phyloP scores from a whole-genome alignment of 2,329 filamentous ascomycete genomes.

The Epichloe sylvatica region DNA sequence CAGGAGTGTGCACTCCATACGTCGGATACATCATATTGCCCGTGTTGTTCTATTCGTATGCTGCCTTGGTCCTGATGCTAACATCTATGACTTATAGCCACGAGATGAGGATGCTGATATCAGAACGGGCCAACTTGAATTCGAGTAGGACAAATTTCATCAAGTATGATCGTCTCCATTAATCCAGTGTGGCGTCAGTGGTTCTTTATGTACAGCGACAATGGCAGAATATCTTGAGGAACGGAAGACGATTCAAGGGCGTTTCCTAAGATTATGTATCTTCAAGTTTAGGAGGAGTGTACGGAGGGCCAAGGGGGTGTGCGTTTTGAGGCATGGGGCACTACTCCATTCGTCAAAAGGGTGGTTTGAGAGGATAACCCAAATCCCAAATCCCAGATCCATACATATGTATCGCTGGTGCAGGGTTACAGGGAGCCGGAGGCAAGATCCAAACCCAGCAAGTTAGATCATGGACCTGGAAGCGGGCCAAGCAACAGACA shows the following conservation, averaged over 20 bases:
- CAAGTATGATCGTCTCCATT: too few relatives aligned
- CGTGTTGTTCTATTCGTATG: neutral
- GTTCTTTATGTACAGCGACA: neutral
- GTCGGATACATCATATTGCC: slow-evolving; percentile 18
- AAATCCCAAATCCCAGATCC: slow-evolving; percentile 12
- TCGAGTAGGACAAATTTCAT: too few relatives aligned
- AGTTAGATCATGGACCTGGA: slow-evolving; percentile 19
- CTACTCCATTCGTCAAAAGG: slow-evolving; percentile 14
- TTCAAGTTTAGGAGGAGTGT: slow-evolving; percentile 9
- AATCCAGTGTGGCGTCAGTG: neutral
- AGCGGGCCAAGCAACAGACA: slow-evolving; percentile 21
- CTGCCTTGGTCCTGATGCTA: neutral
- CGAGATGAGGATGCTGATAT: too few relatives aligned
- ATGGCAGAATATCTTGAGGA: neutral
- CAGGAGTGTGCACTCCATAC: slow-evolving; percentile 14
- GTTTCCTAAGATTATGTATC: slow-evolving; percentile 19
- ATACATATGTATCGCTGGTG: slow-evolving; percentile 14
- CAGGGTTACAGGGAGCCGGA: slow-evolving; percentile 15
- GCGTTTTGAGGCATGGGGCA: slow-evolving; percentile 19
- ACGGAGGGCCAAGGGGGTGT: slow-evolving; percentile 1
- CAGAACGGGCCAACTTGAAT: too few relatives aligned
- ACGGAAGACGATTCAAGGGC: slow-evolving; percentile 5
- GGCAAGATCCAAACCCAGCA: slow-evolving; percentile 19
- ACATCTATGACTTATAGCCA: neutral
- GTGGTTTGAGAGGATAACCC: slow-evolving; percentile 21